Evolutionary conservation across 352 stramenopile genomes (phyloP).

Genomic region (Pythium utonaiense): DNA sequence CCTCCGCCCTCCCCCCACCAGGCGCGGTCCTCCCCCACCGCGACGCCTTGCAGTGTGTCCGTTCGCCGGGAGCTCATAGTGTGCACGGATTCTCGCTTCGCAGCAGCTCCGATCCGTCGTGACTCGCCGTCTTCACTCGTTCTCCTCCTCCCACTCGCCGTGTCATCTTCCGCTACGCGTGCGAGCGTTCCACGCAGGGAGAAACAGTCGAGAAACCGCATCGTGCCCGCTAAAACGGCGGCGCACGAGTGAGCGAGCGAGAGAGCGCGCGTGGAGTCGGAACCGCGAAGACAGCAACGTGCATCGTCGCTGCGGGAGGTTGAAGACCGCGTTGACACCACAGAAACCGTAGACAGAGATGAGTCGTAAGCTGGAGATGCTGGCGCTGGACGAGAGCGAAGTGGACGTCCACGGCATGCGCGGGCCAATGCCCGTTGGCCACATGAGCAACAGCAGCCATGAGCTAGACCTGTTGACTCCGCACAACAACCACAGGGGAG

Average conservation of each 20-base stretch:
- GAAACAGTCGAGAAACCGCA: constrained; percentile 30
- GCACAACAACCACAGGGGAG: constrained; percentile 4
- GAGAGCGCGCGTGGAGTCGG: background rate
- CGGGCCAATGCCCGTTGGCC: constrained; percentile 21
- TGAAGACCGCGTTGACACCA: background rate
- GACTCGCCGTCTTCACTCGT: background rate
- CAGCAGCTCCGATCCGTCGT: background rate
- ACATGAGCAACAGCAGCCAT: constrained; percentile 14
- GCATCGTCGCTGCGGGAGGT: background rate
- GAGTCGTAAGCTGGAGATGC: constrained; percentile 74
- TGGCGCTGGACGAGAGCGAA: constrained; percentile 37
- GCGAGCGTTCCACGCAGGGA: constrained; percentile 18
- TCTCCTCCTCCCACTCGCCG: background rate
- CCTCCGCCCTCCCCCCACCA: background rate
- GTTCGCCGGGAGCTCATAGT: background rate
- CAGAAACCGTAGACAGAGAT: constrained; percentile 25
- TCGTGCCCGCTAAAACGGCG: background rate
- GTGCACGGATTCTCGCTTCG: background rate
- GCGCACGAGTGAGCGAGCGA: no score
- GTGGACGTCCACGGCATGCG: constrained; percentile 33
- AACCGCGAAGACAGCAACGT: background rate
- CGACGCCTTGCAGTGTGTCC: constrained; percentile 1
- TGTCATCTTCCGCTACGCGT: background rate
- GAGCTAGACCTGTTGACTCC: constrained; percentile 35
- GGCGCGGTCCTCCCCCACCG: background rate